Evolutionary conservation across 2,329 filamentous ascomycete genomes (phyloP).

Genomic region (Cordyceps militaris): DNA sequence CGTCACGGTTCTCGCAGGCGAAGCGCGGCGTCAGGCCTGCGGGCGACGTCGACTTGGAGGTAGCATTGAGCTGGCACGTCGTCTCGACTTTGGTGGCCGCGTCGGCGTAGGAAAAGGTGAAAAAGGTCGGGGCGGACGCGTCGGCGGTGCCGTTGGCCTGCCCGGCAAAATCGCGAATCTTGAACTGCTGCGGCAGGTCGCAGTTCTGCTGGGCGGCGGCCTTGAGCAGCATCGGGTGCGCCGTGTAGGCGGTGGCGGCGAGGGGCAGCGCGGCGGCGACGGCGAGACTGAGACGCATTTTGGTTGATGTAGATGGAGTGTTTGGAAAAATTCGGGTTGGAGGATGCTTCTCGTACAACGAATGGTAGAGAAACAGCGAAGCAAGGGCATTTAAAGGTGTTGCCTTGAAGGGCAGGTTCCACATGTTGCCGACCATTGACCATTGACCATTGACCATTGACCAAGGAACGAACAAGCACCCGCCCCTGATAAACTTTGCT

Average conservation of each 20-base stretch:
- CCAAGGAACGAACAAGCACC: neutral
- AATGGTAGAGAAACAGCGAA: neutral
- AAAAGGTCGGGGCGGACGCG: conserved; percentile 24
- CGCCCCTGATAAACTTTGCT: conserved; percentile 1
- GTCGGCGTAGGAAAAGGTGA: conserved; percentile 37
- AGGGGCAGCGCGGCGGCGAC: neutral
- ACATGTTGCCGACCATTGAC: too few relatives aligned
- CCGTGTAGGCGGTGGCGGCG: conserved; percentile 19
- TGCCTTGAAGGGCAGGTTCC: neutral
- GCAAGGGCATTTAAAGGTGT: neutral
- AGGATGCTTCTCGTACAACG: neutral
- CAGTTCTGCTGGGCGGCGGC: conserved; percentile 24
- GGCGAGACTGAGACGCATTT: conserved; percentile 6
- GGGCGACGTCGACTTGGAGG: conserved; percentile 29
- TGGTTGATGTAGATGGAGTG: neutral
- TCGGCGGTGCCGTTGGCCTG: conserved; percentile 23
- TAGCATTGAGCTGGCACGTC: conserved; percentile 36
- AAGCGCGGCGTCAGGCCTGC: conserved; percentile 30
- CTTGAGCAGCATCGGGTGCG: conserved; percentile 21
- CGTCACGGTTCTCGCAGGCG: conserved; percentile 33
- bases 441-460: too few relatives aligned
- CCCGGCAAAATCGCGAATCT: conserved; percentile 31
- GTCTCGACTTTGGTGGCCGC: conserved; percentile 33
- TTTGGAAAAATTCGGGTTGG: neutral
- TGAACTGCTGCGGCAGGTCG: conserved; percentile 31